Evolutionary conservation across 371 early-diverging fungal genomes (phyloP).

Genomic region (Actinomortierella ambigua): DNA sequence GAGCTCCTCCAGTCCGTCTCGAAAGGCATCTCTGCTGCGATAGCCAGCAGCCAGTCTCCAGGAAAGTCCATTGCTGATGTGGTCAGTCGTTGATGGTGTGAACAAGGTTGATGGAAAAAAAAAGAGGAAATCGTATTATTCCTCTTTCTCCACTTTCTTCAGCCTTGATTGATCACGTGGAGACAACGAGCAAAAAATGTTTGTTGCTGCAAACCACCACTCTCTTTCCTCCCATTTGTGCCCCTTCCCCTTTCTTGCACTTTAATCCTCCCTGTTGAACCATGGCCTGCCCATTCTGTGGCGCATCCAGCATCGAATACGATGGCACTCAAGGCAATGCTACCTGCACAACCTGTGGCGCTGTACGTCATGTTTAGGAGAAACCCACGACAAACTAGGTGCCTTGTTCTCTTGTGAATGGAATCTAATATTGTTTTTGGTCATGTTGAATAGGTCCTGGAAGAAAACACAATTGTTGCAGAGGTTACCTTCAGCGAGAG

Average conservation of each 20-base stretch:
- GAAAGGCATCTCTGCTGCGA: slow-evolving; percentile 59
- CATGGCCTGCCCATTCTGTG: slow-evolving; percentile 59
- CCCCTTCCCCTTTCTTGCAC: background rate
- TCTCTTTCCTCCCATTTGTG: too few species aligned
- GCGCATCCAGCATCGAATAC: slow-evolving; percentile 58
- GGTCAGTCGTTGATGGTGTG: too few species aligned
- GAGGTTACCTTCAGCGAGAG: slow-evolving; percentile 95
- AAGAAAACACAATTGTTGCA: slow-evolving; percentile 95
- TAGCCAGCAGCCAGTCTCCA: slow-evolving; percentile 33
- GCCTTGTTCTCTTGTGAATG: slow-evolving; percentile 20
- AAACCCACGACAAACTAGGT: slow-evolving; percentile 17
- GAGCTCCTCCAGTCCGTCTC: slow-evolving; percentile 63
- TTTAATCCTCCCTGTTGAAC: background rate
- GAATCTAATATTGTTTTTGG: slow-evolving; percentile 46
- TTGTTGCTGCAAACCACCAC: too few species aligned
- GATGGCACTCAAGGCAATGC: slow-evolving; percentile 62
- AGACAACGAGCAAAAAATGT: too few species aligned
- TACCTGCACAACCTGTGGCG: slow-evolving; percentile 70
- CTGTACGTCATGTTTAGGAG: slow-evolving; percentile 47
- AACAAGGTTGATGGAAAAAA: too few species aligned
- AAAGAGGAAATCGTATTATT: too few species aligned
- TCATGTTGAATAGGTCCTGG: slow-evolving; percentile 77
- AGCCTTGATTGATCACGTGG: too few species aligned
- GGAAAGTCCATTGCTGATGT: too few species aligned
- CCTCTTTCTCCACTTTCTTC: too few species aligned